Conservation (phyloP, 331 rosid species). For the Saraca asoca region DNA sequence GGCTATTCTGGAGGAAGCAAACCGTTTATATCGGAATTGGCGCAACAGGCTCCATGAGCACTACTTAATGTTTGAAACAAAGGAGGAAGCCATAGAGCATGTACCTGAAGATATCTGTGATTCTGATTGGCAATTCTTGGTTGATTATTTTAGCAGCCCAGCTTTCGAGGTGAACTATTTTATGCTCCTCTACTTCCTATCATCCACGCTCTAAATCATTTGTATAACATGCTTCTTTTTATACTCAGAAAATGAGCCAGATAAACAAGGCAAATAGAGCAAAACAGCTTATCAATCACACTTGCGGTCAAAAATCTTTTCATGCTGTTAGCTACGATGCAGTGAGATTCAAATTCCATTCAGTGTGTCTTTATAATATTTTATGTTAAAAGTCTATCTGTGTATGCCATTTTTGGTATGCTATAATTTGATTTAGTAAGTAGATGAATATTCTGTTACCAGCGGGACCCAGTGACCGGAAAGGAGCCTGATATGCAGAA, state of each 20-base stretch:
- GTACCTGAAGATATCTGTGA: slow-evolving; percentile 37
- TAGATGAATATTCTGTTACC: not conserved
- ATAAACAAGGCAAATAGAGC: slow-evolving; percentile 43
- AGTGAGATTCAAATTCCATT: slow-evolving; percentile 35
- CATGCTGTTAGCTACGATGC: slow-evolving; percentile 45
- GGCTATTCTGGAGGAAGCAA: slow-evolving; percentile 44
- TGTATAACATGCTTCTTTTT: slow-evolving; percentile 27
- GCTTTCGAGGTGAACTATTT: slow-evolving; percentile 36
- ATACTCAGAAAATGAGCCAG: slow-evolving; percentile 36
- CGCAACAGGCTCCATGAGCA: slow-evolving; percentile 41
- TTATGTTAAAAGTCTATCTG: not conserved
- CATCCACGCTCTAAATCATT: not conserved
- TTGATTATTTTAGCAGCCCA: slow-evolving; percentile 49
- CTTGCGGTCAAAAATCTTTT: slow-evolving; percentile 40
- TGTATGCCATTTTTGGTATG: slow-evolving; percentile 5
- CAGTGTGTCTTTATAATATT: not conserved
- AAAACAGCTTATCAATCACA: slow-evolving; percentile 32
- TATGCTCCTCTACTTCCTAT: slow-evolving; percentile 7
- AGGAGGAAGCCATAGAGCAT: slow-evolving; percentile 44
- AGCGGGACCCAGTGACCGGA: slow-evolving; percentile 45
- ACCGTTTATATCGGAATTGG: slow-evolving; percentile 45
- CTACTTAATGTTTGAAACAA: slow-evolving; percentile 39
- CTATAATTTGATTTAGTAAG: slow-evolving; percentile 1
- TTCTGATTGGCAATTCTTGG: slow-evolving; percentile 45
- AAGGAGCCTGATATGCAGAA: slow-evolving; percentile 44